Base-by-base conservation (phyloP, 345 rosid species). In the Sonneratia alba region DNA sequence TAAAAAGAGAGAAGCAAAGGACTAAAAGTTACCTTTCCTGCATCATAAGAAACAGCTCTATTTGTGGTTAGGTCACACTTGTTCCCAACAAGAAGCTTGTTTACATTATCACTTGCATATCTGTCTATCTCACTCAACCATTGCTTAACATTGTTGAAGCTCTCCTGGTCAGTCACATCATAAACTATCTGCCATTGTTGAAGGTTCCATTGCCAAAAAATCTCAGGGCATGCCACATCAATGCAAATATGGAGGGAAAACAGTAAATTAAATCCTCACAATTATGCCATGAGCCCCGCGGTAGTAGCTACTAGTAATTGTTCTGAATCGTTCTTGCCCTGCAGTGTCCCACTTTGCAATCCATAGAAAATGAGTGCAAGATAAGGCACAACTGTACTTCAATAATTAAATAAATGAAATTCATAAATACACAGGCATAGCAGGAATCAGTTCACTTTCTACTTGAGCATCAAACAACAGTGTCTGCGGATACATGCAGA, bases 121-220 rank as follows among this genome's bases (percentile, higher is more conserved):
- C 93, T 87, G 67, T 89, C 93, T 43, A 89, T 89, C 73, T 89
- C 93, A 79, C 81, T 89, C 64, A 87, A 81, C 93, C 93, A 89
- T 71, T 89, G 93, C 73, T 87, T 87, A 70, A 89, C 91, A 62
- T 89, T 89, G 84, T 85, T 85, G 81, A 89, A 89, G 84, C 94
- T 89, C 86, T 89, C 94, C 76, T 85, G 94, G 81, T 89, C 94
- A 1, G 94, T 89, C 66, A 89, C 94, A 73, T 89, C 91, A 82
- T 89, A 89, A 19, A 88, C 90, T 32, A 89, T 82, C 94, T 89
- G 80, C 57, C 40, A 68, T 37, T 15, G 48, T 32, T 59, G 59
- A 62, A 57, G 34, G 16, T 36, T 49, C 49, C 66, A 42, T 45
- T 53, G 51, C 3, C 10, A 10, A 4, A 34, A 32, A 32, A 27